Evolutionary conservation across 2,329 filamentous ascomycete genomes (phyloP).

Genomic region (Thermoascus crustaceus): DNA sequence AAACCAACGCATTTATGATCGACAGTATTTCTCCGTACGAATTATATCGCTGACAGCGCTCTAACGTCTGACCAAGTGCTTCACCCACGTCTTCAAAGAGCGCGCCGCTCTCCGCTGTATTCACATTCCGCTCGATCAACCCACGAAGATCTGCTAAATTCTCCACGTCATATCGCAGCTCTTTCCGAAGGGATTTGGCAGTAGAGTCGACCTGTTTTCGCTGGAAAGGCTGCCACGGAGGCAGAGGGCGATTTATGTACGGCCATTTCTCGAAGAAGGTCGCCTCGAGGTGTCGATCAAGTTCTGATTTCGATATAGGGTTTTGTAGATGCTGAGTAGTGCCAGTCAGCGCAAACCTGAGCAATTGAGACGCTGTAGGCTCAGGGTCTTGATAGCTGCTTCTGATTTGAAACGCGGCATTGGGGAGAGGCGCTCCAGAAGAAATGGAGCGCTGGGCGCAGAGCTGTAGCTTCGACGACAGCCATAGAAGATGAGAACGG

Average conservation of each 20-base stretch:
- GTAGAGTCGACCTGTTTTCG: too few species aligned
- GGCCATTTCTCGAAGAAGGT: constrained; percentile 18
- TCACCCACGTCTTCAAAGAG: constrained; percentile 8
- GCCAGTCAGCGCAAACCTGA: constrained; percentile 25
- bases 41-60: constrained; percentile 15
- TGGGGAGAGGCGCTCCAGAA: constrained; percentile 3
- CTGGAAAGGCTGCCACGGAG: constrained; percentile 17
- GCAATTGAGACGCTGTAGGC: constrained; percentile 21
- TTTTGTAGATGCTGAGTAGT: constrained; percentile 9
- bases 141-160: too few species aligned
- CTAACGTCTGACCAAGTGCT: constrained; percentile 14
- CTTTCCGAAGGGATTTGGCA: too few species aligned
- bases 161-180: too few species aligned
- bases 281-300: constrained; percentile 12
- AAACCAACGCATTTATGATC: constrained; percentile 21
- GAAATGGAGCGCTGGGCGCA: constrained; percentile 1
- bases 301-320: constrained; percentile 1
- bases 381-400: constrained; percentile 5
- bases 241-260: constrained; percentile 10
- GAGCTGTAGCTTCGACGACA: neutral
- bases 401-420: constrained; percentile 2
- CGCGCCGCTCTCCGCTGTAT: constrained; percentile 5
- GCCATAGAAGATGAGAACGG: neutral
- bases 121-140: constrained; percentile 21
- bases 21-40: constrained; percentile 25